Evolutionary conservation across 73 alveolate genomes (phyloP).

Genomic region (Breviolum minutum): DNA sequence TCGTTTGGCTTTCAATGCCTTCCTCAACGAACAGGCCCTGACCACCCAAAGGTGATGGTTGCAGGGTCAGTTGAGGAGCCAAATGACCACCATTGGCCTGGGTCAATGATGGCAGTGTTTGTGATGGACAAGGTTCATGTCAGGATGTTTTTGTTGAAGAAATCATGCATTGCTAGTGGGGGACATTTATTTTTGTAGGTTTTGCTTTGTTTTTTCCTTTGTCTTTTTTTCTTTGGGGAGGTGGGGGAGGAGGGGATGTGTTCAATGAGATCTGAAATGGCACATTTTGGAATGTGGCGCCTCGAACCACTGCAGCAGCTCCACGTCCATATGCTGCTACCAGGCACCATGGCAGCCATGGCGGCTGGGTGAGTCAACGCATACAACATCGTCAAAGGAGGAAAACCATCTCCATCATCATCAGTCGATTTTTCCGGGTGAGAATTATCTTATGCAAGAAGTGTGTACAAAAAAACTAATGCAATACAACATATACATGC

Average conservation of each 20-base stretch:
- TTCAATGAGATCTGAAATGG: too few species aligned
- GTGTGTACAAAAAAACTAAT: too few species aligned
- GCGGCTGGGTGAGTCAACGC: too few species aligned
- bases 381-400: too few species aligned
- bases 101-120: background rate
- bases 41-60: conserved; percentile 21
- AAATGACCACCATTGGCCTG: conserved; percentile 25
- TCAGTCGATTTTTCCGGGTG: too few species aligned
- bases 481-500: too few species aligned
- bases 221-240: background rate
- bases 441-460: too few species aligned
- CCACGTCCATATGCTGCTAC: background rate
- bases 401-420: too few species aligned
- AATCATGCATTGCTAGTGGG: background rate
- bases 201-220: background rate
- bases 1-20: background rate
- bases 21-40: conserved; percentile 5
- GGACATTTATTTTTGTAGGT: background rate
- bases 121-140: too few species aligned
- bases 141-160: background rate
- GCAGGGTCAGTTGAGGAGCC: background rate
- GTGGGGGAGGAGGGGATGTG: background rate
- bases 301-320: conserved; percentile 30
- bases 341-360: background rate
- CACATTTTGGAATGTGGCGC: background rate